Evolutionary conservation across 257 asterid genomes (phyloP).

Genomic region (Marsdenia floribunda): DNA sequence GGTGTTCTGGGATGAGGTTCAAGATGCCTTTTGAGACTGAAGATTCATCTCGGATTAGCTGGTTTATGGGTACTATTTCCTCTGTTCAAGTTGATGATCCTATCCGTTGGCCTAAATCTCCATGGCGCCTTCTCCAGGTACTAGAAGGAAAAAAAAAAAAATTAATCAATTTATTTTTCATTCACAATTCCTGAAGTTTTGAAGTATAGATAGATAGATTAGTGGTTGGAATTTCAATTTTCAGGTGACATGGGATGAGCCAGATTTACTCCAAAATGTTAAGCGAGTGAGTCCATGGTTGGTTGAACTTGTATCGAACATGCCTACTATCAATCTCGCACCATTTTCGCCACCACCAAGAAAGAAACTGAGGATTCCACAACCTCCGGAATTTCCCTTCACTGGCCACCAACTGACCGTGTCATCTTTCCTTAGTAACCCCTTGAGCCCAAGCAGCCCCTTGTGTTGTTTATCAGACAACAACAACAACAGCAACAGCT

Average conservation of each 20-base stretch:
- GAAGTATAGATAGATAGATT: too few species aligned
- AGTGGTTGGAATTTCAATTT: conserved; percentile 9
- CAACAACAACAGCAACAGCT: conserved; percentile 21
- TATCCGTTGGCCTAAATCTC: conserved; percentile 75
- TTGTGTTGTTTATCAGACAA: conserved; percentile 48
- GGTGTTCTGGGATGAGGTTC: conserved; percentile 75
- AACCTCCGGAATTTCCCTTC: conserved; percentile 42
- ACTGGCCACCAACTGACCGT: conserved; percentile 28
- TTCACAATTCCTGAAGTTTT: too few species aligned
- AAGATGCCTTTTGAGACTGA: conserved; percentile 87
- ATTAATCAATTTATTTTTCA: too few species aligned
- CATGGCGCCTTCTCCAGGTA: conserved; percentile 85
- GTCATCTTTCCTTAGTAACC: conserved; percentile 37
- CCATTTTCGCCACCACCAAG: conserved; percentile 63
- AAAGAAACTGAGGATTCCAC: conserved; percentile 64
- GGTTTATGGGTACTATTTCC: conserved; percentile 80
- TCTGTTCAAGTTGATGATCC: conserved; percentile 59
- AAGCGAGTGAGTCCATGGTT: conserved; percentile 79
- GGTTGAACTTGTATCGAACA: conserved; percentile 59
- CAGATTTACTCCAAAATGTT: conserved; percentile 72
- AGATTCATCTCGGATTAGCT: conserved; percentile 73
- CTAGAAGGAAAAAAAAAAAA: too few species aligned
- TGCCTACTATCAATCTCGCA: conserved; percentile 46
- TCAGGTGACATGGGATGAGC: conserved; percentile 80
- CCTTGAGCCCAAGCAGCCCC: conserved; percentile 71